Evolutionary conservation across 768 basidiomycete genomes (phyloP), one percentile per base, ranked within the genome.

Genomic region (Amanita jacksonii): DNA sequence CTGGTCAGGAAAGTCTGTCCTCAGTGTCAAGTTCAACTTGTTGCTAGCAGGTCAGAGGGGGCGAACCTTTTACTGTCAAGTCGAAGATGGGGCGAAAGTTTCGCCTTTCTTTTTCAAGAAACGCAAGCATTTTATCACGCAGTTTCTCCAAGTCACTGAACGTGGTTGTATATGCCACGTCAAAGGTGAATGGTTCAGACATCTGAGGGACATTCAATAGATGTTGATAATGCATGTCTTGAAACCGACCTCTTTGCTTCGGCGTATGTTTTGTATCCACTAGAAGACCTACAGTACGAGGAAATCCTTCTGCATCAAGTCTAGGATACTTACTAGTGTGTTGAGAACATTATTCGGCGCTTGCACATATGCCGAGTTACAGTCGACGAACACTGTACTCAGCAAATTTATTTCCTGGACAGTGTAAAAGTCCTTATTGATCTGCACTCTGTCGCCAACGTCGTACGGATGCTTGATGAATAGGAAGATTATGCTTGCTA

Each of bases 391-490:
- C 31, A 86, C 65, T 6, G 83, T 88, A 44, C 78, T 85, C 45
- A 93, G 71, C 23, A 96, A 71, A 22, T 82, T 73, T 59, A 96
- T 93, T 61, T 92, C 88, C 56, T 85, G 86, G 48, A 94, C 88
- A 0, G 84, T 85, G 58, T 85, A 91, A 6, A 56, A 65, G 25
- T 70, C 64, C 20, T 67, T 68, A 43, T 66, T 62, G 36, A 82
- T 49, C 40, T 62, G 64, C 39, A 93, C 72, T 36, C 81, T 65
- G 62, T 90, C 87, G 19, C 84, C 83, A 19, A 88, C 85, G 59
- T 88, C 85, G 67, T 81, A 85, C 0, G 82, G 83, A 56, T 85
- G 81, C 54, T 87, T 87, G 60, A 90, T 72, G 63, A 93, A 92
- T 22, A 96, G 69, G 73, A 96, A 93, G 56, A 93, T 90, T 59